Base-by-base conservation (phyloP, 2,329 filamentous ascomycete species). In the Monilinia fructigena region DNA sequence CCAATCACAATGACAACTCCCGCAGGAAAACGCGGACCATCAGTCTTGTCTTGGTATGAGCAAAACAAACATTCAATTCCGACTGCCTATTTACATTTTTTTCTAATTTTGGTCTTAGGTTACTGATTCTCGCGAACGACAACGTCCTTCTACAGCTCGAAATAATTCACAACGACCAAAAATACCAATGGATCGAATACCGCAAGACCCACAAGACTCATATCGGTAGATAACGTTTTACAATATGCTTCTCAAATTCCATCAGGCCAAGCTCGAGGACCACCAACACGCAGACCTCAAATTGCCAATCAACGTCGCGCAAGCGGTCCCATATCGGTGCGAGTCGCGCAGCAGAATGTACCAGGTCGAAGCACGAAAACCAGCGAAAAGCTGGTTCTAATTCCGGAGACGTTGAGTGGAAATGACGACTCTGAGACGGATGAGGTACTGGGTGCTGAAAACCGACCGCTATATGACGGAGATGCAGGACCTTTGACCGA, bases 201-300 rank as follows among this genome's bases (percentile, higher is more conserved):
- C 70, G 78, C 73, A 66, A 77, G 73, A 71, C 82, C 83, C 72
- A 93, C 87, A 81, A 90, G 86, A 73, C 91, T 91, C 77, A 92
- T 98, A 76, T 89, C 87, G 1, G 94, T 99, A 77, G 95, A 99
- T 80, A 96, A 94, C 76, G 91, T 98, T 71, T 87, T 99, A 6
- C 93, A 96, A 77, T 92, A 96, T 80, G 90, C 93, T 68, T 95
- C 92, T 60, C 93, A 97, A 75, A 95, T 99, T 52, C 95, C 95
- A 1, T 98, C 95, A 0, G 93, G 93, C 74, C 94, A 97, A 78
- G 91, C 92, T 66, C 88, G 95, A 50, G 83, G 86, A 0, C 89
- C 91, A 1, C 89, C 7, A 56, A 80, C 82, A 40, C 78, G 81
- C 38, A 78, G 61, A 65, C 82, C 84, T 20, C 74, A 77, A 75